Percentiles rank a stretch among this genome's conserved stretches.
phyloP scores from a whole-genome alignment of 176 grass and related monocot genomes.

The sorghum (Sorghum bicolor) region DNA sequence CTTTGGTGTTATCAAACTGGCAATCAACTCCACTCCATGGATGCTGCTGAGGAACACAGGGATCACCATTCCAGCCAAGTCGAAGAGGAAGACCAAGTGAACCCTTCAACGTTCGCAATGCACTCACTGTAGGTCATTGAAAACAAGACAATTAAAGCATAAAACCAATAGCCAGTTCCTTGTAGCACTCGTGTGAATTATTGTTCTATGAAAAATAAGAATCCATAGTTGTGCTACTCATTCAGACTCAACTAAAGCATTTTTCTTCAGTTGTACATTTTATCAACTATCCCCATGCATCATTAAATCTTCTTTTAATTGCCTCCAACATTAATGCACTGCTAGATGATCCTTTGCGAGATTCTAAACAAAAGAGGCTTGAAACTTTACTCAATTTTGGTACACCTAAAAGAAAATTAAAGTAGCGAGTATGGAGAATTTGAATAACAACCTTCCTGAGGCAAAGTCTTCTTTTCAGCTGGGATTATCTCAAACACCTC shows the following conservation, averaged over 20 bases:
- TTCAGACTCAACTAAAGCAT: slow-evolving; percentile 6
- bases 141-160: slow-evolving; percentile 28
- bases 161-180: slow-evolving; percentile 6
- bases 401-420: slow-evolving; percentile 12
- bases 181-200: not conserved
- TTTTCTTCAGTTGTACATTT: not conserved
- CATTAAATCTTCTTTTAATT: not conserved
- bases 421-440: not conserved
- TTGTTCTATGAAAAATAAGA: not conserved
- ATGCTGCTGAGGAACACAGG: slow-evolving; percentile 95
- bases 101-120: slow-evolving; percentile 59
- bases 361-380: not conserved
- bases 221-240: not conserved
- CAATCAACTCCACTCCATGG: slow-evolving; percentile 97
- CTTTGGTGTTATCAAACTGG: slow-evolving; percentile 64
- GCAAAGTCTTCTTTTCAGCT: slow-evolving; percentile 73
- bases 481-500: slow-evolving; percentile 89
- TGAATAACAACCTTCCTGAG: slow-evolving; percentile 63
- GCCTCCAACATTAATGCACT: not conserved
- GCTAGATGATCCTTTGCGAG: not conserved
- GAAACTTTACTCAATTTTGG: not conserved
- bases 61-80: slow-evolving; percentile 96
- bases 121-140: slow-evolving; percentile 49
- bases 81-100: slow-evolving; percentile 82
- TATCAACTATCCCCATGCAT: slow-evolving; percentile 12